Conservation (phyloP, 306 rosid genomes). For the Rubus idaeus region DNA sequence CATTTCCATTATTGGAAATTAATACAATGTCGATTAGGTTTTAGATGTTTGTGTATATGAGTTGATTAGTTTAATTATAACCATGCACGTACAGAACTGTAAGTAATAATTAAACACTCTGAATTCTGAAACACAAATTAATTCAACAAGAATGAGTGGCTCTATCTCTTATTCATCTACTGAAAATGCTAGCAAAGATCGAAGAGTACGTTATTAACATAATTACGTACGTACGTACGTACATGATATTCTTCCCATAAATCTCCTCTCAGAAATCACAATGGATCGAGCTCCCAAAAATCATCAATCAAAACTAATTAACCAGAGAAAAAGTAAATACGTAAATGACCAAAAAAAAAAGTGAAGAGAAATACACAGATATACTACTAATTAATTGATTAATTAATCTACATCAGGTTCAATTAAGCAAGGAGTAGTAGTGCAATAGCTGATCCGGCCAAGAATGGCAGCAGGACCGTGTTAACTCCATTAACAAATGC, state of each 20-base stretch:
- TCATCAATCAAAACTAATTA: constrained; percentile 22
- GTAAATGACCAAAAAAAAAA: not conserved
- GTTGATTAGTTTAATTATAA: not conserved
- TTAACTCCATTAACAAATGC: constrained; percentile 37
- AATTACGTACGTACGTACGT: not conserved
- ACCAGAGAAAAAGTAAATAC: not conserved
- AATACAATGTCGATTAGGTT: not conserved
- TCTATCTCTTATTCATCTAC: not conserved
- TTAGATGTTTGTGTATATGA: not conserved
- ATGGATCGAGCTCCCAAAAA: constrained; percentile 34
- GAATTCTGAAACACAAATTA: not conserved
- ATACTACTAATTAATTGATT: not conserved
- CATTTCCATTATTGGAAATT: not conserved
- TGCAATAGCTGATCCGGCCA: constrained; percentile 34
- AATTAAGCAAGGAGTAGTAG: constrained; percentile 21
- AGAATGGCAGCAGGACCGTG: constrained; percentile 32
- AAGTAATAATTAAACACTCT: not conserved
- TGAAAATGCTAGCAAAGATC: constrained; percentile 36
- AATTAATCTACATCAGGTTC: constrained; percentile 17
- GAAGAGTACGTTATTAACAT: constrained; percentile 7
- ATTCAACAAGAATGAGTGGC: not conserved
- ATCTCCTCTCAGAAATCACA: constrained; percentile 29
- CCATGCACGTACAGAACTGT: not conserved
- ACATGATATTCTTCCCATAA: constrained; percentile 18
- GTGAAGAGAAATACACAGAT: constrained; percentile 22